Percentiles rank a stretch among this genome's conserved stretches.
These are phyloP conservation scores for Urochloa ruziziensis DNA, from an alignment of 176 grass and related monocot species.

Conservation along the genomic window DNA sequence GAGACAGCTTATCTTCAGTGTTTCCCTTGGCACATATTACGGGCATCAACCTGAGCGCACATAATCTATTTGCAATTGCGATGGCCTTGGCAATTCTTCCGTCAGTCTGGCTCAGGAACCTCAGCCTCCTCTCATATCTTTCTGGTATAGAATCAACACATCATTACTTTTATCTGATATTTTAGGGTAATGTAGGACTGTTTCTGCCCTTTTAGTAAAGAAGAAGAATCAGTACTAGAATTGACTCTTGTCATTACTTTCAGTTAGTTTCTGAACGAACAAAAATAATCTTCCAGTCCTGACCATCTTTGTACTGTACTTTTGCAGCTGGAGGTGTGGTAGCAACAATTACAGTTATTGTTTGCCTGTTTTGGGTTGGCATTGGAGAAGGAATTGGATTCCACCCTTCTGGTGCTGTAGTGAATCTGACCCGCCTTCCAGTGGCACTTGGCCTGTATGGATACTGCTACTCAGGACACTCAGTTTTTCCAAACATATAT, in stretches of 20 bases:
- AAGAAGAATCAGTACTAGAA: not conserved
- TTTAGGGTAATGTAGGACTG: not conserved
- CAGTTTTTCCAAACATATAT: constrained; percentile 81
- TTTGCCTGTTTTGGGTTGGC: constrained; percentile 65
- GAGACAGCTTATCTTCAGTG: too few relatives aligned
- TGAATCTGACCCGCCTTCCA: constrained; percentile 56
- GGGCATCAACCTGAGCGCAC: constrained; percentile 48
- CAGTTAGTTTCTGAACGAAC: not conserved
- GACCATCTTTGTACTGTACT: constrained; percentile 15
- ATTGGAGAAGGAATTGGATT: constrained; percentile 66
- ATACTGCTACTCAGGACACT: constrained; percentile 82
- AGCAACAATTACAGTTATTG: constrained; percentile 48
- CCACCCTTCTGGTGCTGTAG: constrained; percentile 38
- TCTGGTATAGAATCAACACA: constrained; percentile 40
- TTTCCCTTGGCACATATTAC: too few relatives aligned
- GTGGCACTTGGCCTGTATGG: constrained; percentile 72
- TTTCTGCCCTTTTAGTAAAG: not conserved
- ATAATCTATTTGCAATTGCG: constrained; percentile 56
- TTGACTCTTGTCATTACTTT: not conserved
- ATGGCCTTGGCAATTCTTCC: constrained; percentile 66
- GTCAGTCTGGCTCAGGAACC: constrained; percentile 79
- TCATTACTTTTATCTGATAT: not conserved
- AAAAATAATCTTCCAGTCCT: not conserved
- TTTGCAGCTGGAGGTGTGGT: constrained; percentile 63
- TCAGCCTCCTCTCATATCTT: constrained; percentile 68